Evolutionary conservation across 2,329 filamentous ascomycete species (phyloP), one percentile per base, ranked within the genome.

Genomic region (Alternaria alternata): DNA sequence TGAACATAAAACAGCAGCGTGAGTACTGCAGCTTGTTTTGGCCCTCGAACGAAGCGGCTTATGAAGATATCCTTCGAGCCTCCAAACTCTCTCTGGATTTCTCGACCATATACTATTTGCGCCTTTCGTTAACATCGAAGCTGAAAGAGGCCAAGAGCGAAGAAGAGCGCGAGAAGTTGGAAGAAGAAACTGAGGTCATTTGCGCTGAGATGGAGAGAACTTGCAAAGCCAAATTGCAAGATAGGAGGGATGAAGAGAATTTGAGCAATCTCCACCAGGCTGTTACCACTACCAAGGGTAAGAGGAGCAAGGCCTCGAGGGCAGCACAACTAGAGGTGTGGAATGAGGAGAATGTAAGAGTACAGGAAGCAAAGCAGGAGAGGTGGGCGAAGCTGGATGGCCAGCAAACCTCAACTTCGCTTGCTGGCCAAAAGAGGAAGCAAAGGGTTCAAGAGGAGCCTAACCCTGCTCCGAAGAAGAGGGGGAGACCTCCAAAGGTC

Each of bases 41-140:
- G 54, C 46, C 38, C 6, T 51, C 46, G 5, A 51, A 57, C 38
- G 46, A 57, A 22, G 54, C 28, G 9, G 54, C 54, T 14, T 38
- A 28, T 7, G 39, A 41, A 18, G 46, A 57, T 12, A 11, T 53
- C 12, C 24, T 28, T 16, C 18, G 26, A 2, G 34, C 20, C 16
- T 39, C 51, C 39, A 16, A 34, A 6, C 36, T 53, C 22, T 43
- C 38, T 32, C 51, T 18, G 16, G 26, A 43, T 7, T 42, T 43
- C 26, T 32, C 38, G 5, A 12, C 11, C 26, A 53, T 53, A 20
- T 53, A 53, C 18, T 20, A 53, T 12, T 4, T 9, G 7, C 51
- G 51, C 16, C 20, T 24, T 8, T 14, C 11, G 7, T 43, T 28
- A 26, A 11, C 43, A 8, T 4, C 22, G 4, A 28, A n/a, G 41